phyloP scores from a whole-genome alignment of 768 basidiomycete genomes.

The Panellus pusillus region DNA sequence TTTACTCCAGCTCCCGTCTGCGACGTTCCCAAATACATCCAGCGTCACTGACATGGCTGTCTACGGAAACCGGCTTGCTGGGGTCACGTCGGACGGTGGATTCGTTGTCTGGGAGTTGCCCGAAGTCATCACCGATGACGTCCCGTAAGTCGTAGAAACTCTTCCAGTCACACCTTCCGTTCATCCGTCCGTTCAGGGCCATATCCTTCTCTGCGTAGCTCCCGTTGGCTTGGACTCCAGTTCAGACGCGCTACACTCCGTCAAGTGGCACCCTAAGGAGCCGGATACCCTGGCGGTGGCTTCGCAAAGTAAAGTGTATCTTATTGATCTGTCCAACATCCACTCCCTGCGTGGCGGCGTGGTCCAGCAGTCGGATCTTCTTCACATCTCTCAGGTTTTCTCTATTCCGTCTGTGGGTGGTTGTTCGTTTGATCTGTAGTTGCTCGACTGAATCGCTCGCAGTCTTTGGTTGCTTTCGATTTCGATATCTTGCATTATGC shows the following conservation, averaged over 20 bases:
- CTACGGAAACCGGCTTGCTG: conserved; percentile 77
- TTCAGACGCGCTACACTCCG: conserved; percentile 69
- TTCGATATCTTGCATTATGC: conserved; percentile 79
- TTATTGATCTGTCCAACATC: conserved; percentile 70
- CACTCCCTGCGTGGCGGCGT: conserved; percentile 64
- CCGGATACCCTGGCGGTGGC: conserved; percentile 81
- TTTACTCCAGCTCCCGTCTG: conserved; percentile 67
- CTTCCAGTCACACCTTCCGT: neutral
- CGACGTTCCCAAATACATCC: conserved; percentile 57
- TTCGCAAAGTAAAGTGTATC: conserved; percentile 71
- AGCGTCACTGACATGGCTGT: conserved; percentile 87
- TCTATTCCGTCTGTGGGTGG: conserved; percentile 65
- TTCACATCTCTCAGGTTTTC: conserved; percentile 67
- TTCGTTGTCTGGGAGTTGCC: conserved; percentile 90
- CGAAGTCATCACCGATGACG: conserved; percentile 81
- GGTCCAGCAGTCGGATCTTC: conserved; percentile 66
- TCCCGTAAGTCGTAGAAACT: conserved; percentile 56
- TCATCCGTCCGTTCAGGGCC: conserved; percentile 47
- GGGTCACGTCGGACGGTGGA: conserved; percentile 85
- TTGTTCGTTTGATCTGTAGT: neutral
- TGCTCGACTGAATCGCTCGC: conserved; percentile 7
- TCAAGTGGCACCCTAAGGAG: conserved; percentile 89
- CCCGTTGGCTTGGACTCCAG: conserved; percentile 45
- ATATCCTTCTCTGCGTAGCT: conserved; percentile 65
- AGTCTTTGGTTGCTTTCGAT: conserved; percentile 84